Conservation (phyloP, 805 yeast species). For the Hanseniaspora singularis region DNA sequence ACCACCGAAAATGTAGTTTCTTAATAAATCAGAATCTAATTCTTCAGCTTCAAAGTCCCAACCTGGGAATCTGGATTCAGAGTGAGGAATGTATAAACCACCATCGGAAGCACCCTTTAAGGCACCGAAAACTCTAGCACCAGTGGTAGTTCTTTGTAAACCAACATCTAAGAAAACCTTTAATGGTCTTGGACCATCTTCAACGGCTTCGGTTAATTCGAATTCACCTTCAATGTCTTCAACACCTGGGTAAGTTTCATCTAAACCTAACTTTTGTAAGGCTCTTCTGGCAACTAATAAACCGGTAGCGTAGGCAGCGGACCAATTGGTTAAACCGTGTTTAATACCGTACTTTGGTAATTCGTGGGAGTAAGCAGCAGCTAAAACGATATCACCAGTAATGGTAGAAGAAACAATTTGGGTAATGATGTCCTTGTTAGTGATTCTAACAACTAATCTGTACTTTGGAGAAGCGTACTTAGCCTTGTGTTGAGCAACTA, state of each 20-base stretch:
- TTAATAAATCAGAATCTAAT: conserved; percentile 90
- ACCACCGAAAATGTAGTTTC: conserved; percentile 99
- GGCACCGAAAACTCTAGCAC: conserved; percentile 99
- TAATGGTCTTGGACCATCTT: conserved; percentile 99
- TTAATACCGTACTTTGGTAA: conserved; percentile 94
- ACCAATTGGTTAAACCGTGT: conserved; percentile 99
- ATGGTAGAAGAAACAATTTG: conserved; percentile 94
- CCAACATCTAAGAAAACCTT: conserved; percentile 98
- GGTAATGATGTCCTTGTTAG: conserved; percentile 98
- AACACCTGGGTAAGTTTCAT: conserved; percentile 96
- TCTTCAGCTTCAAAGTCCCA: conserved; percentile 98
- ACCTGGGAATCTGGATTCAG: conserved; percentile 99
- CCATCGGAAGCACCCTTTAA: conserved; percentile 99
- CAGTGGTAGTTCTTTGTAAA: conserved; percentile 99
- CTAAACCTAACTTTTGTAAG: conserved; percentile 91
- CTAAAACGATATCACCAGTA: conserved; percentile 89
- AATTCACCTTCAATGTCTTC: conserved; percentile 99
- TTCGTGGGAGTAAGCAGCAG: conserved; percentile 98
- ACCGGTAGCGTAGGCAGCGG: conserved; percentile 99
- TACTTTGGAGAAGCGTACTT: conserved; percentile 99
- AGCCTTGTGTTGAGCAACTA: conserved; percentile 99
- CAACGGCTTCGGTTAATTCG: conserved; percentile 96
- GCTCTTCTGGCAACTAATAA: conserved; percentile 98
- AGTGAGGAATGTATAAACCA: conserved; percentile 98
- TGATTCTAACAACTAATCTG: conserved; percentile 98